Conservation (phyloP, 1,284 basidiomycete species). For the Fistulinella cinereoalba region DNA sequence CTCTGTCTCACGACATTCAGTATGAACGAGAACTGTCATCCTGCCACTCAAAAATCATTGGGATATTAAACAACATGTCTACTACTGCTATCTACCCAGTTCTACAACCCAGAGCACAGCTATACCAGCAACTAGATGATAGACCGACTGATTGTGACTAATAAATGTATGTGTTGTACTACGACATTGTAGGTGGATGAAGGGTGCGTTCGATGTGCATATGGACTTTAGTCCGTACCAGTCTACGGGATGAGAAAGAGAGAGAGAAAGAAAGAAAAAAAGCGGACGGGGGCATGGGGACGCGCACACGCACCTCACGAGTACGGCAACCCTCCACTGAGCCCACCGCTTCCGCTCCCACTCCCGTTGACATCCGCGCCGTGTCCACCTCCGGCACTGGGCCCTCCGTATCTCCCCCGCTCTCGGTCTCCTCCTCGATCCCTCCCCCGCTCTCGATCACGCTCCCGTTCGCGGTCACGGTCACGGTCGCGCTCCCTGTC, state of each 20-base stretch:
- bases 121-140: conserved; percentile 21
- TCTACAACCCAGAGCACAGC: not conserved
- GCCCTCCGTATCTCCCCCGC: conserved; percentile 11
- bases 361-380: conserved; percentile 8
- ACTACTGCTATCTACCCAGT: not conserved
- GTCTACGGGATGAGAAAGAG: no score
- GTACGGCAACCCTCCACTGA: conserved; percentile 24
- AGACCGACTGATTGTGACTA: conserved; percentile 16
- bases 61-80: no score
- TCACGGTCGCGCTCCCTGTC: conserved; percentile 11
- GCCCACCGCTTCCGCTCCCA: conserved; percentile 11
- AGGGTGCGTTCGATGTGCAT: conserved; percentile 9
- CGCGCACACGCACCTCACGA: conserved; percentile 14
- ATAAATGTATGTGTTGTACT: conserved; percentile 18
- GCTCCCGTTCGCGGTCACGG: conserved; percentile 1
- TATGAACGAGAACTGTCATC: not conserved
- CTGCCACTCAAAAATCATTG: not conserved
- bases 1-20: no score
- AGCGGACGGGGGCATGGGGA: no score
- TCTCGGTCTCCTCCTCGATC: conserved; percentile 20
- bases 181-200: conserved; percentile 12
- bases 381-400: conserved; percentile 3
- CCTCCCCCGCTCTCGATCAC: conserved; percentile 9
- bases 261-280: no score
- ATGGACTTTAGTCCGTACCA: not conserved